These are phyloP conservation scores for Pochonia chlamydosporia DNA, from an alignment of 2,329 filamentous ascomycete species.

Conservation along the genomic window DNA sequence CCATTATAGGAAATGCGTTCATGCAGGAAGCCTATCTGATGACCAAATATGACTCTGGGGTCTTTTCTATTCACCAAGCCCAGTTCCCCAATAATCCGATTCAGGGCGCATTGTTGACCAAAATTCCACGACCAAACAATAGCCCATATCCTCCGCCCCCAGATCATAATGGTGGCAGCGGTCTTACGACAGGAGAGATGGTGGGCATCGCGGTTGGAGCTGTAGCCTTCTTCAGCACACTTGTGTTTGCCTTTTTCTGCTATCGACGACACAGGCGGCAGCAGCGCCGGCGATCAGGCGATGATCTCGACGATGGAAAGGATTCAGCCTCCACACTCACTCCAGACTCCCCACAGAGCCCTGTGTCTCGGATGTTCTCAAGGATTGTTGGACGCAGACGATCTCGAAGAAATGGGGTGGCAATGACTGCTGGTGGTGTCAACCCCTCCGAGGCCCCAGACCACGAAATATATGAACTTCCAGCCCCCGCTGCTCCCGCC, in stretches of 20 bases:
- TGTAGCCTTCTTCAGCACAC: slow-evolving; percentile 24
- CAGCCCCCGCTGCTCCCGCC: slow-evolving; percentile 37
- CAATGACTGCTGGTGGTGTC: slow-evolving; percentile 17
- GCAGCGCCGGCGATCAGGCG: slow-evolving; percentile 17
- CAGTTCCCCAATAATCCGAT: slow-evolving; percentile 39
- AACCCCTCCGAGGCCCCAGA: slow-evolving; percentile 29
- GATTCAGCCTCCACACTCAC: slow-evolving; percentile 28
- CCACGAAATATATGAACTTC: slow-evolving; percentile 47
- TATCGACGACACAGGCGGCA: slow-evolving; percentile 29
- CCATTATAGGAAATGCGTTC: slow-evolving; percentile 62
- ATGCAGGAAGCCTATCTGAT: slow-evolving; percentile 63
- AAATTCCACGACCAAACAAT: slow-evolving; percentile 33
- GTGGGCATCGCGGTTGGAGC: slow-evolving; percentile 41
- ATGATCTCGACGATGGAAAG: slow-evolving; percentile 28
- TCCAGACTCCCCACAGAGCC: slow-evolving; percentile 17
- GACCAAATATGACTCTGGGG: slow-evolving; percentile 47
- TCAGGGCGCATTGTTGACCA: slow-evolving; percentile 30
- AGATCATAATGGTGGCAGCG: slow-evolving; percentile 9
- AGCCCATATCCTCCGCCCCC: slow-evolving; percentile 41
- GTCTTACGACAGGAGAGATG: slow-evolving; percentile 35
- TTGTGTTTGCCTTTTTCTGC: slow-evolving; percentile 24
- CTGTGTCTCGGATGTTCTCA: slow-evolving; percentile 28
- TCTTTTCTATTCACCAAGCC: slow-evolving; percentile 52
- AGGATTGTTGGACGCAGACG: slow-evolving; percentile 33
- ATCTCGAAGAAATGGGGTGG: slow-evolving; percentile 15